A percentile compares a stretch with the other conserved stretches of the same genome.
Conservation (phyloP, 306 rosid species). For the Prosopis cineraria region DNA sequence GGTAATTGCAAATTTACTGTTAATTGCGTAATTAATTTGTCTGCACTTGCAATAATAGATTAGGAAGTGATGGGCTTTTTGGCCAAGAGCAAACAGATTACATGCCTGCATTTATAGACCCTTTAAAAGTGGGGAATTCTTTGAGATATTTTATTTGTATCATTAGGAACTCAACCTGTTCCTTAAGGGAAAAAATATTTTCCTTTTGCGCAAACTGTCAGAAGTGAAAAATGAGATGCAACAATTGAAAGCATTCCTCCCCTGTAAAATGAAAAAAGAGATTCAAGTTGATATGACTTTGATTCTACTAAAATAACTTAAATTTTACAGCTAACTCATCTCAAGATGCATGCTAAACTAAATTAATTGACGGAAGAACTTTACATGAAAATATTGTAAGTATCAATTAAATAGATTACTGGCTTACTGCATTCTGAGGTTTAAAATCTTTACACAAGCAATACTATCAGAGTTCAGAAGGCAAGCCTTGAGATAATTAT, state of each 20-base stretch:
- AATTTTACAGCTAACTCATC: too few species aligned
- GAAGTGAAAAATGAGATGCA: not conserved
- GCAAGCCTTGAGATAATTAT: not conserved
- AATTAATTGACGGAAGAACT: not conserved
- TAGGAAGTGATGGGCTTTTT: not conserved
- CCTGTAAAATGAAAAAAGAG: not conserved
- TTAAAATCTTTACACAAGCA: not conserved
- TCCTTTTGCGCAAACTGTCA: not conserved
- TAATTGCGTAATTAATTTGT: not conserved
- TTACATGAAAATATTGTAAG: constrained; percentile 17
- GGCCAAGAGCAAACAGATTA: not conserved
- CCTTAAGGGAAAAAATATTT: not conserved
- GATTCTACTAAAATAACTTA: not conserved
- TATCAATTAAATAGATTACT: not conserved
- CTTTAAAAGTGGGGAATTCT: not conserved
- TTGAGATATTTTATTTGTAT: not conserved
- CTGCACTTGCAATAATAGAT: not conserved
- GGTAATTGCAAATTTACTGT: constrained; percentile 46
- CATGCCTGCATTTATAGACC: not conserved
- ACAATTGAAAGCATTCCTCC: not conserved
- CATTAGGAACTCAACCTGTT: not conserved
- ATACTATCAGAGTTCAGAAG: not conserved
- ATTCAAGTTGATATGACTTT: not conserved
- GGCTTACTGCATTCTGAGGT: not conserved
- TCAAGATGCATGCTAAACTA: not conserved